Conservation (phyloP, 306 rosid genomes). For the Begonia loranthoides region DNA sequence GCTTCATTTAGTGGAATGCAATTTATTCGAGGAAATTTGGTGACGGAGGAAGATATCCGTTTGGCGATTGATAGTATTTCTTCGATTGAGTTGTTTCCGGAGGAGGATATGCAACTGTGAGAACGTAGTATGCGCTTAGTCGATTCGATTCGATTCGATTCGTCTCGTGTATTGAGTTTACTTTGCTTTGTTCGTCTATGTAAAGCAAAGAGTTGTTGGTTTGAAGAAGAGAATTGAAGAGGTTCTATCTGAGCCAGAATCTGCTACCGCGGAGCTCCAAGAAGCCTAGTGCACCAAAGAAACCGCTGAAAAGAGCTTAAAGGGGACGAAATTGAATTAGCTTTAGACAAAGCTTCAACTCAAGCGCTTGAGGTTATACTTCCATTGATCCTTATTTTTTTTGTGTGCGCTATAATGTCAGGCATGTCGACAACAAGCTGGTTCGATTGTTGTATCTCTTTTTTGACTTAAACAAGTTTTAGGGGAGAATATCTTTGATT, state of each 20-base stretch:
- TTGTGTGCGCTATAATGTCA: too few relatives aligned
- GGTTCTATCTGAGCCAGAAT: constrained; percentile 33
- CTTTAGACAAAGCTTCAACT: constrained; percentile 36
- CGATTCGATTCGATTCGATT: too few relatives aligned
- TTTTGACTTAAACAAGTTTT: constrained; percentile 3
- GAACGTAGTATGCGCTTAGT: too few relatives aligned
- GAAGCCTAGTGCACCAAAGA: constrained; percentile 54
- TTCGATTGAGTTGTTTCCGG: too few relatives aligned
- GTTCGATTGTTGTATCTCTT: too few relatives aligned
- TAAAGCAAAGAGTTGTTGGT: constrained; percentile 57
- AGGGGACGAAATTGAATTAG: constrained; percentile 66
- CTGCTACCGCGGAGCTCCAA: constrained; percentile 41
- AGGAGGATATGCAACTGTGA: too few relatives aligned
- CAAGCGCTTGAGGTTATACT: constrained; percentile 54
- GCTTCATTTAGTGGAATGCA: too few relatives aligned
- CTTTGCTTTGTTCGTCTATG: background rate
- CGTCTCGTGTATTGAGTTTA: too few relatives aligned
- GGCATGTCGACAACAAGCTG: too few relatives aligned
- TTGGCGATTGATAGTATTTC: too few relatives aligned
- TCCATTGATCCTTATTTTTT: constrained; percentile 5
- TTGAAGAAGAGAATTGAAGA: constrained; percentile 54
- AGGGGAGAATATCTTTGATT: constrained; percentile 57
- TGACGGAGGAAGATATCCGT: too few relatives aligned
- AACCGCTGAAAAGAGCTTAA: constrained; percentile 48
- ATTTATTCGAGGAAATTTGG: too few relatives aligned